A percentile compares a stretch with the other conserved stretches of the same genome.
Evolutionary conservation across 768 basidiomycete genomes (phyloP).

Genomic region (Hericium coralloides): DNA sequence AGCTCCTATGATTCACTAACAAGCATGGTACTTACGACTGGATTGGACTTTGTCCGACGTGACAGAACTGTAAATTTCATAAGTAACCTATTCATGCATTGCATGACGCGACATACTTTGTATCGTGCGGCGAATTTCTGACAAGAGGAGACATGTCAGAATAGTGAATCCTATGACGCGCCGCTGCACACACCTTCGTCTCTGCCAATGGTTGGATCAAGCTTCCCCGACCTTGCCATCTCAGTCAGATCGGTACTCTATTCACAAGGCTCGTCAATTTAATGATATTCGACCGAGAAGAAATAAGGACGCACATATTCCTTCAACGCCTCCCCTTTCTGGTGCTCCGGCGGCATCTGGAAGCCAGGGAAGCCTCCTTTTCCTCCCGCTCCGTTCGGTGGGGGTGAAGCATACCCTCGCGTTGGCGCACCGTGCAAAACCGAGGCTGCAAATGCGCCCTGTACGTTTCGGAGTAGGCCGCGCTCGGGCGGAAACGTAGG

Average conservation of each 20-base stretch:
- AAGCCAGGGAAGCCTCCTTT: constrained; percentile 52
- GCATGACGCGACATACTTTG: constrained; percentile 51
- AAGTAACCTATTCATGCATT: neutral
- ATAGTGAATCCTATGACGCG: neutral
- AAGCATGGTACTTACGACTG: constrained; percentile 49
- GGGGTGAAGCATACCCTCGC: constrained; percentile 37
- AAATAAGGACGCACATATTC: constrained; percentile 51
- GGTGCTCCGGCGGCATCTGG: constrained; percentile 45
- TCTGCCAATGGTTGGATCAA: constrained; percentile 86
- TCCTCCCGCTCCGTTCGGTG: constrained; percentile 31
- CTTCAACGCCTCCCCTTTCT: constrained; percentile 81
- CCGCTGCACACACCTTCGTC: constrained; percentile 54
- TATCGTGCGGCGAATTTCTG: constrained; percentile 83
- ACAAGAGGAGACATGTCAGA: neutral
- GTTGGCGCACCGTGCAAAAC: neutral
- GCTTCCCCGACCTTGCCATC: constrained; percentile 72
- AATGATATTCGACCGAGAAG: neutral
- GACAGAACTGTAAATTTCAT: constrained; percentile 51
- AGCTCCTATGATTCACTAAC: neutral
- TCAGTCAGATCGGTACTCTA: constrained; percentile 82
- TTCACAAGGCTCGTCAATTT: neutral
- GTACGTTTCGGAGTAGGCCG: neutral
- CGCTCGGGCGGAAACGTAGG: neutral
- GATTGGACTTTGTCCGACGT: constrained; percentile 85
- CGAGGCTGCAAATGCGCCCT: neutral